Conservation (phyloP, 176 grass and related monocot genomes). For the Alloteropsis semialata region DNA sequence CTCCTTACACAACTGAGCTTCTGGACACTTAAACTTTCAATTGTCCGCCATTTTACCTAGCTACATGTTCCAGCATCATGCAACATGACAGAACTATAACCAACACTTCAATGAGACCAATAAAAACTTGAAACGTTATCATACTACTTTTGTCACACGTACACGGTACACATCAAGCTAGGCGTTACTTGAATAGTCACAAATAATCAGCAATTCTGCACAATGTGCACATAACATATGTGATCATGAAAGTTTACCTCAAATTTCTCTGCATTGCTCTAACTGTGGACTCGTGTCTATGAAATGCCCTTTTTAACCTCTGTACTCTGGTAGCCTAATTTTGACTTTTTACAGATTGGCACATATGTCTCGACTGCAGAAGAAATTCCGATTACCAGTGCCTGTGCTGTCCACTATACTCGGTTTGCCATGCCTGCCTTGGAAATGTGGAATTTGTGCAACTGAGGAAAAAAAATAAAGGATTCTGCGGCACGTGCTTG, state of each 20-base stretch:
- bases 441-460: conserved; percentile 57
- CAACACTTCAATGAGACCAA: background rate
- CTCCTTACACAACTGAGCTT: background rate
- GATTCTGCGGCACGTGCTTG: conserved; percentile 74
- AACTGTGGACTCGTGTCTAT: background rate
- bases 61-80: background rate
- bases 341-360: conserved; percentile 61
- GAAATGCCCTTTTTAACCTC: conserved; percentile 18
- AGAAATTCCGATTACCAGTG: conserved; percentile 53
- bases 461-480: conserved; percentile 53
- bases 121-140: background rate
- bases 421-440: conserved; percentile 59
- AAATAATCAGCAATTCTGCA: background rate
- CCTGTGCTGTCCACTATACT: conserved; percentile 67
- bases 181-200: background rate
- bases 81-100: background rate
- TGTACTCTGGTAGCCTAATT: conserved; percentile 14
- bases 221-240: background rate
- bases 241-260: background rate
- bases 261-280: background rate
- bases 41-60: background rate
- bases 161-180: background rate
- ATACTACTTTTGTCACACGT: background rate
- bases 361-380: conserved; percentile 63
- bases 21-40: background rate